Base-by-base conservation (phyloP, 2,329 filamentous ascomycete species). In the Botrytis squamosa region DNA sequence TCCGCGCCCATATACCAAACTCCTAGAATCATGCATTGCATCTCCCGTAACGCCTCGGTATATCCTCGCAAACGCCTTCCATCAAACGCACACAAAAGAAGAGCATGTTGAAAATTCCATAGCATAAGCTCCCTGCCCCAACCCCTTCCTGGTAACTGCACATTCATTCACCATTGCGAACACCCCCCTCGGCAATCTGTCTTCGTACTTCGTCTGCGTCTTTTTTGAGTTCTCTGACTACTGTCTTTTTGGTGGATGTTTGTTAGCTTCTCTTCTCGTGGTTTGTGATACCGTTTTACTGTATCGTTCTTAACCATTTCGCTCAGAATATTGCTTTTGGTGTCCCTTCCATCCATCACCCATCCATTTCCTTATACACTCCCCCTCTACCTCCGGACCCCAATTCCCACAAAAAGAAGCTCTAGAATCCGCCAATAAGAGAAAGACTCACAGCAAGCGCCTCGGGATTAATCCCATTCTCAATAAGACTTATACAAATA, bases 401-500 rank as follows among this genome's bases (percentile, higher is more conserved):
- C 40, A 46, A 36, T 25, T 10, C n/a, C 16, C 33, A 25, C 49
- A 38, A 29, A 38, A 63, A 20, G 4, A 29, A 29, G 52, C 14
- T 29, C 14, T 16, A 29, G 49, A 57, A 18, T 25, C 20, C 64
- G 4, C 12, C 2, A 18, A 16, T 22, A 33, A 8, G 16, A 40
- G 16, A 49, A 59, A 10, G 1, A 79, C 93, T 81, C 87, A 98
- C 96, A 38, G 95, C 95, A 46, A 99, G 86, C 1, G 95, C 96
- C 82, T 98, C 95, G 0, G 96, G 96, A 81, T 97, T 97, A 44
- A 98, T 94, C 22, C 96, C 96, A 81, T 97, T 97, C 84, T 99
- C 96, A 78, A 99, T 97, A 83, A 99, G 88, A 71, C 94, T 97
- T 75, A 98, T 95, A 83, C 96, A 99, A 76, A 98, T 93, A 4